These are phyloP conservation scores for Pisolithus tinctorius DNA, from an alignment of 768 basidiomycete genomes.

Conservation along the genomic window DNA sequence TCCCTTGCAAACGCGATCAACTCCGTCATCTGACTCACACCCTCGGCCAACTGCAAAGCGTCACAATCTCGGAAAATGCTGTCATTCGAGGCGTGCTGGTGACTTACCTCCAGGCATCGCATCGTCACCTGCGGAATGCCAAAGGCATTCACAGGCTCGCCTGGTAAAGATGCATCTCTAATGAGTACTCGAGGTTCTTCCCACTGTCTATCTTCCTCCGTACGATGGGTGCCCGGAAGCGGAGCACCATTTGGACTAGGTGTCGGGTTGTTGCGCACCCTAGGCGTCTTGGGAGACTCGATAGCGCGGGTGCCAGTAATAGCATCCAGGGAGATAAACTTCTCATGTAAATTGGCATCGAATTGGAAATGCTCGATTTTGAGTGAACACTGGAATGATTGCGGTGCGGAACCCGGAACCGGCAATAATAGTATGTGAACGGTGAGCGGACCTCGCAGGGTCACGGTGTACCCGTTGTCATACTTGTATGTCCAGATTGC, in stretches of 20 bases:
- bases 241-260: constrained; percentile 26
- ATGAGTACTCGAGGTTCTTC: constrained; percentile 61
- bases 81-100: background rate
- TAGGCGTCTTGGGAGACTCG: constrained; percentile 37
- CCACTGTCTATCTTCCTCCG: constrained; percentile 55
- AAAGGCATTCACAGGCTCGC: constrained; percentile 82
- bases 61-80: constrained; percentile 2
- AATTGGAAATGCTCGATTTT: constrained; percentile 73
- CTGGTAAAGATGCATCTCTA: constrained; percentile 60
- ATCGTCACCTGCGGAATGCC: constrained; percentile 86
- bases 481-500: constrained; percentile 83
- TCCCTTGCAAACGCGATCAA: constrained; percentile 61
- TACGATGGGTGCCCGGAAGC: constrained; percentile 12
- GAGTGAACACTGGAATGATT: constrained; percentile 29
- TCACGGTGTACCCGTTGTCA: constrained; percentile 71
- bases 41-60: constrained; percentile 61
- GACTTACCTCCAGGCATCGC: constrained; percentile 73
- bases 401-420: constrained; percentile 10
- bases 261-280: constrained; percentile 26
- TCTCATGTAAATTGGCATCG: constrained; percentile 67
- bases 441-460: constrained; percentile 66
- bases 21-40: constrained; percentile 74
- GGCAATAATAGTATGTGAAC: constrained; percentile 47
- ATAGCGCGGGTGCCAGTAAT: constrained; percentile 45
- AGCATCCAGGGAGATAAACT: constrained; percentile 61